These are phyloP conservation scores for Pichia manshurica DNA, from an alignment of 805 yeast genomes.

Conservation along the genomic window DNA sequence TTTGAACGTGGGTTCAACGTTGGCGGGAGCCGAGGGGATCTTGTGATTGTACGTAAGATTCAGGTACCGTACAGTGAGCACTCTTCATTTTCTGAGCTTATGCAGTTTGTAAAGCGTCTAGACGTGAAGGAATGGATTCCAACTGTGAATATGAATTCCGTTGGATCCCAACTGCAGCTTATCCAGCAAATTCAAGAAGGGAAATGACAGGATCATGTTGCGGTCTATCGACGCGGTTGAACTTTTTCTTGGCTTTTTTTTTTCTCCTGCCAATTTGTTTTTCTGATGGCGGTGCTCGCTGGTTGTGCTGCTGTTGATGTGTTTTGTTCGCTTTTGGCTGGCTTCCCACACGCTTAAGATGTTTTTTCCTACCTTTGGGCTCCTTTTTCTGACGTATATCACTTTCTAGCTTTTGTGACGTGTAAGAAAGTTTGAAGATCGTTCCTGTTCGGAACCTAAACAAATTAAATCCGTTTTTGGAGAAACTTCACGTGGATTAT, in stretches of 20 bases:
- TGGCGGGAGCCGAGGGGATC: slow-evolving; percentile 9
- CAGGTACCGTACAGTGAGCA: slow-evolving; percentile 83
- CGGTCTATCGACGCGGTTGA: slow-evolving; percentile 5
- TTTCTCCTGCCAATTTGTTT: background rate
- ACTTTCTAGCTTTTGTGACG: background rate
- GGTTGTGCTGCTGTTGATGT: background rate
- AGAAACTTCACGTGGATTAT: too few species aligned
- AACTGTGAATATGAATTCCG: slow-evolving; percentile 52
- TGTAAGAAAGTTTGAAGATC: too few species aligned
- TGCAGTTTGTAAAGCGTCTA: slow-evolving; percentile 53
- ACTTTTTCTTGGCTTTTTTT: too few species aligned
- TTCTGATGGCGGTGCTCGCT: background rate
- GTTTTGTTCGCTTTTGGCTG: background rate
- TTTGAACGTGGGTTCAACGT: slow-evolving; percentile 12
- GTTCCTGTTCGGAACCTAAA: too few species aligned
- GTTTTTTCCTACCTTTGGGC: too few species aligned
- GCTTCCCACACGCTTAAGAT: background rate
- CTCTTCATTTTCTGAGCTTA: slow-evolving; percentile 78
- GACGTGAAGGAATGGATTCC: slow-evolving; percentile 57
- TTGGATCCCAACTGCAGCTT: background rate
- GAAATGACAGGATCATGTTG: background rate
- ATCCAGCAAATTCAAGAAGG: background rate
- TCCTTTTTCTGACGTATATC: slow-evolving; percentile 3
- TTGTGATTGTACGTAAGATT: slow-evolving; percentile 18
- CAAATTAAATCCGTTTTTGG: too few species aligned